Evolutionary conservation across 768 basidiomycete species (phyloP).

Genomic region (Scleroderma bovista): DNA sequence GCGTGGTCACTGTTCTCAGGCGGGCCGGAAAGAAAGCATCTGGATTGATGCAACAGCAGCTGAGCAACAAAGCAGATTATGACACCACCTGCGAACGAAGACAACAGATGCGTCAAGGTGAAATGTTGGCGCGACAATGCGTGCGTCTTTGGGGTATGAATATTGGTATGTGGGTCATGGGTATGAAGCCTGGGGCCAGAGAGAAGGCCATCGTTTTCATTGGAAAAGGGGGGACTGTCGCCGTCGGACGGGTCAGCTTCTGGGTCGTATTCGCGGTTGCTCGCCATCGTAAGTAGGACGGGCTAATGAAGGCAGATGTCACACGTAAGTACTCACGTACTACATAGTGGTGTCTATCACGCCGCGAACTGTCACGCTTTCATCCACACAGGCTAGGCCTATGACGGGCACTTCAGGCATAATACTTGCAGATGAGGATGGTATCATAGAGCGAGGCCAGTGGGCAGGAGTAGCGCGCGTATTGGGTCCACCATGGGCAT

Average conservation of each 20-base stretch:
- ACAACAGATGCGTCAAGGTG: conserved; percentile 31
- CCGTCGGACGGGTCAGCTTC: background rate
- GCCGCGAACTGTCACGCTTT: too few relatives aligned
- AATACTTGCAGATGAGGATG: conserved; percentile 41
- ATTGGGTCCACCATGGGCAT: conserved; percentile 61
- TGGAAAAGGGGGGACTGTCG: too few relatives aligned
- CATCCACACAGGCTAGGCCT: background rate
- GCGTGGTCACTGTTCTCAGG: conserved; percentile 10
- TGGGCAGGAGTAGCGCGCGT: conserved; percentile 55
- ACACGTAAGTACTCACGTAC: too few relatives aligned
- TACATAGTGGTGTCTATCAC: too few relatives aligned
- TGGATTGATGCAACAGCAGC: conserved; percentile 35
- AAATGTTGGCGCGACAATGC: conserved; percentile 11
- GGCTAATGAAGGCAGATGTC: too few relatives aligned
- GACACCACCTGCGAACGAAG: conserved; percentile 52
- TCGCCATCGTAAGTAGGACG: too few relatives aligned
- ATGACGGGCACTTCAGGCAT: conserved; percentile 53
- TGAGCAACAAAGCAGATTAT: conserved; percentile 47
- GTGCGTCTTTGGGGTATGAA: conserved; percentile 11
- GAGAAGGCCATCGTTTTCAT: conserved; percentile 35
- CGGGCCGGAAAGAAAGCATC: conserved; percentile 23
- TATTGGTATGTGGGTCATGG: background rate
- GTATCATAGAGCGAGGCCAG: conserved; percentile 28
- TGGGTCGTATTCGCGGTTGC: too few relatives aligned
- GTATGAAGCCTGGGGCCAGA: conserved; percentile 16